Base-by-base conservation (phyloP, 805 yeast species). In the Brettanomyces naardenensis region DNA sequence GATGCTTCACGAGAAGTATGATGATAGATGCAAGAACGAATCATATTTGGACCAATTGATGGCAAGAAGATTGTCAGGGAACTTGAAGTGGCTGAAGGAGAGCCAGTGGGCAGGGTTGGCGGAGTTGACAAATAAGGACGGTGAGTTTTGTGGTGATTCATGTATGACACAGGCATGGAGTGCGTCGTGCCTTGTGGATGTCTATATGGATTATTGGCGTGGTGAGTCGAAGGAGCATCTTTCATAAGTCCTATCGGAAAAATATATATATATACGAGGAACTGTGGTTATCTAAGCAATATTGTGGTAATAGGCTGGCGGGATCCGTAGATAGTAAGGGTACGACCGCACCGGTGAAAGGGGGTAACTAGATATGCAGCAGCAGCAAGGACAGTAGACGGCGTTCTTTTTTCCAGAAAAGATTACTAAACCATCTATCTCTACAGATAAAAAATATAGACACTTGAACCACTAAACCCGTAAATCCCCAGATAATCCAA, bases 161-260 rank as follows among this genome's bases (percentile, higher is more conserved):
- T 83, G 95, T 46, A 96, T 97, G 3, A 80, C 97, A 0, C 98
- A 90, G 58, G 97, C 97, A 0, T 90, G 98, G 98, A 85, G 95
- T 54, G 64, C 90, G 0, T 80, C 92, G 2, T 85, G 96, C 51
- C 60, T 92, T 41, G 58, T 90, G 23, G 97, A 90, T 56, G 62
- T 90, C 38, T 84, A 75, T 56, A 69, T 71, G 45, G 95, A 87
- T 51, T 56, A 75, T 19, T 75, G 75, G 73, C 34, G 15, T 5
- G 47, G 31, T 29, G 57, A 54, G 19, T n/a, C n/a, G n/a, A n/a
- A n/a, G n/a, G 43, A n/a, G n/a, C n/a, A n/a, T n/a, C n/a, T n/a
- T n/a, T 43, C n/a, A n/a, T n/a, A 9, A 39, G 13, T 18, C 11
- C 5, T 23, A 15, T 10, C 9, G 7, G 13, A 19, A 10, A 23